phyloP scores from a whole-genome alignment of 371 early-diverging fungal species.

The Nosema granulosis region DNA sequence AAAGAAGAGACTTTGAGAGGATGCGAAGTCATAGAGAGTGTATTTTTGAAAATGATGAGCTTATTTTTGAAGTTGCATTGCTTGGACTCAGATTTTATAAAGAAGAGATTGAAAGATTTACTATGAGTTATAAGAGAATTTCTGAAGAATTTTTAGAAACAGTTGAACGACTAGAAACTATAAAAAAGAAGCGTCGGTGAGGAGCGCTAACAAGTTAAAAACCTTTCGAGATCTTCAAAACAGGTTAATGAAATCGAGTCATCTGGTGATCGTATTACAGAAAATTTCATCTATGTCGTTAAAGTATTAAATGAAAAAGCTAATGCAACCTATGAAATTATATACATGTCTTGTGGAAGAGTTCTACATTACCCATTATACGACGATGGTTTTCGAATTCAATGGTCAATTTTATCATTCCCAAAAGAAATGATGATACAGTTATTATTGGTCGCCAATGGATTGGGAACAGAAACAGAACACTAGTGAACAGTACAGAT shows the following conservation, averaged over 20 bases:
- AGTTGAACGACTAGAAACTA: neutral
- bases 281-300: neutral
- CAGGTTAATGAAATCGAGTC: neutral
- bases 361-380: neutral
- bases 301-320: neutral
- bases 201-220: neutral
- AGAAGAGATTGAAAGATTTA: too few species aligned
- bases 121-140: too few species aligned
- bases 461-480: neutral
- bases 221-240: neutral
- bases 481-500: neutral
- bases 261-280: neutral
- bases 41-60: neutral
- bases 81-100: neutral
- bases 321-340: neutral
- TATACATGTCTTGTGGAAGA: neutral
- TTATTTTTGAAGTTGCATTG: neutral
- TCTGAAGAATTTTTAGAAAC: too few species aligned
- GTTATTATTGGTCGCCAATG: constrained; percentile 3
- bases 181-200: neutral
- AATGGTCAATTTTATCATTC: neutral
- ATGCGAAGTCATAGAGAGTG: neutral
- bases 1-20: neutral
- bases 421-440: neutral
- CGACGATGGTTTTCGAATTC: neutral